Evolutionary conservation across 768 basidiomycete genomes (phyloP).

Genomic region (Lentinula sp.): DNA sequence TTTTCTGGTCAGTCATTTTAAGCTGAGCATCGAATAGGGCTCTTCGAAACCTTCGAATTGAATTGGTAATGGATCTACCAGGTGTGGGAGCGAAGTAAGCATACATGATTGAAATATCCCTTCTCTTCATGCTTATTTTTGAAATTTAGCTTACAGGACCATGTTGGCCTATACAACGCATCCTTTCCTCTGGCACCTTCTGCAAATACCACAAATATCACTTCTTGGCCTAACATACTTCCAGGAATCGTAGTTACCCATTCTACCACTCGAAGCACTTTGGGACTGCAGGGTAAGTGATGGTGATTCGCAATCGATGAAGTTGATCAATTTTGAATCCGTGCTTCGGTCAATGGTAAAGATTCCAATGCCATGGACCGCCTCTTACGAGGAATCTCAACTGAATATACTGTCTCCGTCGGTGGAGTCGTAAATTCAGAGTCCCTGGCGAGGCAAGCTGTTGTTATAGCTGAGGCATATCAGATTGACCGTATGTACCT

Average conservation of each 20-base stretch:
- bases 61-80: conserved; percentile 12
- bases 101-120: no score
- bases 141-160: conserved; percentile 11
- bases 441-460: conserved; percentile 5
- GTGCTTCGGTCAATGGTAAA: neutral
- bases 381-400: conserved; percentile 4
- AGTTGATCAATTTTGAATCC: no score
- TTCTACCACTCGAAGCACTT: conserved; percentile 7
- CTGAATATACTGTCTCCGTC: conserved; percentile 9
- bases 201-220: conserved; percentile 9
- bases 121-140: neutral
- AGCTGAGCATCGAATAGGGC: conserved; percentile 1
- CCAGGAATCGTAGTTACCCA: conserved; percentile 9
- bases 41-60: conserved; percentile 9
- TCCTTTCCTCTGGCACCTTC: conserved; percentile 9
- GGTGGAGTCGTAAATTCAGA: conserved; percentile 9
- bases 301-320: neutral
- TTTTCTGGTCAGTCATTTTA: neutral
- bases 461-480: conserved; percentile 10
- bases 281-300: conserved; percentile 9
- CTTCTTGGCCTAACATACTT: neutral
- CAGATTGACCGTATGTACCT: conserved; percentile 8
- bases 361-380: neutral
- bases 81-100: conserved; percentile 14
- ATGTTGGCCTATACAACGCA: conserved; percentile 9